Base-by-base conservation (phyloP, 208 protist species). In the Wallacemonas sp. region DNA sequence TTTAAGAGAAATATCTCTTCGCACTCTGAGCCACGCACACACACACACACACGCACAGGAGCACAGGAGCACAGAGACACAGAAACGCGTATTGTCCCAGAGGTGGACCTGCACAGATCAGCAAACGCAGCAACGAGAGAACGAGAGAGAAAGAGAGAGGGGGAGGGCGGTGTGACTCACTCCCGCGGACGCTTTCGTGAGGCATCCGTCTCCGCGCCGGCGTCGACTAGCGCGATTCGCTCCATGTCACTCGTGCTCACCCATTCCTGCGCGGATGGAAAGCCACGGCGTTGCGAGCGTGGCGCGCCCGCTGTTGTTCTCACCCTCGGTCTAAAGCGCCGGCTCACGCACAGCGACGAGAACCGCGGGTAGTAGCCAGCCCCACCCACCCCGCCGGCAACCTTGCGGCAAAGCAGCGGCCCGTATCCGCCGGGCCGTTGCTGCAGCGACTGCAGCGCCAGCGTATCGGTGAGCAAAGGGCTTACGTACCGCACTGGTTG, bases 231-330 rank as follows among this genome's bases (percentile, higher is more conserved):
- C n/a, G 66, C 62, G 9, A 88, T n/a, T 27, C 68, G 58, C 10
- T 82, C 78, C 74, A 85, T 86, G 46, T 93, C 83, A 66, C 68
- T 64, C 39, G 72, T 63, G 33, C 52, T 59, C 21, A 89, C 57
- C 87, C 87, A 93, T 66, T 87, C 72, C 63, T 82, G 57, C 17
- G 73, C 63, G 10, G 63, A 63, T 3, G 81, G 81, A 48, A 93
- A 93, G 68, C 71, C 80, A 44, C 58, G 63, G 27, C 79, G 46
- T 34, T 54, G 46, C 24, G 24, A 54, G 12, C 46, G 46, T n/a
- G 46, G 17, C 17, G 44, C 10, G 19, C 15, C 44, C 48, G 38
- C 34, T 3, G 80, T 73, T 1, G 78, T 71, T 3, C 79, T 72
- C 13, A 87, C 78, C 55, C 85, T 82, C 63, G 91, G 91, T 0